Base-by-base conservation (phyloP, 345 rosid species). In the Balakata baccata region DNA sequence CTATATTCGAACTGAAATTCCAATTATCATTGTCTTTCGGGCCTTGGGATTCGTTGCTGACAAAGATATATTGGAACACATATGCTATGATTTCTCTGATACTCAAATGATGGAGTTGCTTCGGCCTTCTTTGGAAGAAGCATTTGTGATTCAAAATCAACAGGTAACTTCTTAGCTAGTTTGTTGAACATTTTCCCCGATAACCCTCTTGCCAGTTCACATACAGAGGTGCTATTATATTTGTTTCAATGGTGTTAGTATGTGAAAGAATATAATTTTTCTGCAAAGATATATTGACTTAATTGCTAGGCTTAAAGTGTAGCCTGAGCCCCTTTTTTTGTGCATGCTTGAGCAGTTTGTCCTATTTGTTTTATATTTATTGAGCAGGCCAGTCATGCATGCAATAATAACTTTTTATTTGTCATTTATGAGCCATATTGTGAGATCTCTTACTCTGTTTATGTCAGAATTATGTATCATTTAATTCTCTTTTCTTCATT, bases 51-150 rank as follows among this genome's bases (percentile, higher is more conserved):
- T 90, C 85, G 99, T 95, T 79, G 96, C 99, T 45, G 98, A 95
- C 75, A 95, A 91, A 79, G 98, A 95, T 72, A 92, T 92, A 77
- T 78, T 95, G 69, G 98, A 95, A 81, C 99, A 91, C 77, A 92
- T 95, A 60, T 95, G 98, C 73, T 92, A 95, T 66, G 97, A 91
- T 68, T 95, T 95, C 68, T 74, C 89, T 25, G 96, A 91, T 78
- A 92, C 97, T 67, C 91, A 88, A 77, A 92, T 95, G 99, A 95
- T 95, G 98, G 98, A 95, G 80, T 79, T 95, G 83, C 98, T 95
- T 79, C 90, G 96, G 52, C 98, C 98, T 69, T 95, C 99, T 69
- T 82, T 92, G 18, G 99, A 95, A 86, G 99, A 95, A 80, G 99
- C 98, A 53, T 95, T 95, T 68, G 99, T 95, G 20, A 92, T 95